Conservation (phyloP, 2,329 filamentous ascomycete genomes). For the Fusarium sp. region DNA sequence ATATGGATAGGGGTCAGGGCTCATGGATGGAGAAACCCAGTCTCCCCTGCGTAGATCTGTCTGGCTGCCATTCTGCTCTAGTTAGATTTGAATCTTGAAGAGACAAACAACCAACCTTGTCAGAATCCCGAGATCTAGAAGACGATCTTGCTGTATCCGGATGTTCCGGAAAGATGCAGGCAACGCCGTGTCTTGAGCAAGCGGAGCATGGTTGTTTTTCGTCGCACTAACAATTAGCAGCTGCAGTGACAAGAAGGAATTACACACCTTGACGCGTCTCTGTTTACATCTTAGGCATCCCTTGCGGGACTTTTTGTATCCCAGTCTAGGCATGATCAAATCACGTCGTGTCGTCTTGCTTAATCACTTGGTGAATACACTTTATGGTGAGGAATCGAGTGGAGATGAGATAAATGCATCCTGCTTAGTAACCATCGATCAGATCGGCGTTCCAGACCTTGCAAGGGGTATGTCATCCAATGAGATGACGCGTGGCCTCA, state of each 20-base stretch:
- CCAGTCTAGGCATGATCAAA: slow-evolving; percentile 28
- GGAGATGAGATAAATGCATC: not conserved
- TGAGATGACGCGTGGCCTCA: not conserved
- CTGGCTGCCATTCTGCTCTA: not conserved
- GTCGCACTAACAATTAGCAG: slow-evolving; percentile 46
- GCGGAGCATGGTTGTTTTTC: slow-evolving; percentile 51
- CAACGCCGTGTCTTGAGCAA: slow-evolving; percentile 49
- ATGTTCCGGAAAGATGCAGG: slow-evolving; percentile 44
- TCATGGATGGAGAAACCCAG: slow-evolving; percentile 1
- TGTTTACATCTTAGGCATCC: slow-evolving; percentile 51
- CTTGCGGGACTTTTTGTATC: slow-evolving; percentile 50
- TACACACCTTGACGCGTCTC: slow-evolving; percentile 49
- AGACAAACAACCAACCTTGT: not conserved
- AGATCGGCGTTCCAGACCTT: not conserved
- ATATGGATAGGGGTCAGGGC: slow-evolving; percentile 34
- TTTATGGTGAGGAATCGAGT: not conserved
- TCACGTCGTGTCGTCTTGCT: not conserved
- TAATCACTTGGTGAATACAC: not conserved
- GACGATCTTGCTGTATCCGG: slow-evolving; percentile 5
- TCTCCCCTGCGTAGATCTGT: not conserved
- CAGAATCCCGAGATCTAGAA: slow-evolving; percentile 10
- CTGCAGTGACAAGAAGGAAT: not conserved
- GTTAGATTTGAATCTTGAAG: not conserved
- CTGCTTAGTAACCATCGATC: not conserved
- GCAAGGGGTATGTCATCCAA: not conserved